Base-by-base conservation (phyloP, 2,329 filamentous ascomycete genomes). In the Lachnellula suecica region DNA sequence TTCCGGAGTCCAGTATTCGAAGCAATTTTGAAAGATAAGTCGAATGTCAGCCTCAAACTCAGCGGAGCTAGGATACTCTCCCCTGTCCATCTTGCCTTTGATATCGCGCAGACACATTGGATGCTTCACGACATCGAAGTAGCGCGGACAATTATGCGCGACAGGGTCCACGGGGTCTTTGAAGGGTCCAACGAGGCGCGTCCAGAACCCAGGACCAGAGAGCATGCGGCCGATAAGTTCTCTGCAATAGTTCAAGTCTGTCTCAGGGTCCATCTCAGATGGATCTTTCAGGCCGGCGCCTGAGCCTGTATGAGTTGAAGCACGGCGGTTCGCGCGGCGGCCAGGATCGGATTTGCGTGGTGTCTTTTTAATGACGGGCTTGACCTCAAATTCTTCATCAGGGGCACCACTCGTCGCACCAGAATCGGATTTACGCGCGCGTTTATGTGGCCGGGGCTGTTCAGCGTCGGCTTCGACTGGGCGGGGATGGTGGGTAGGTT, bases 171-270 rank as follows among this genome's bases (percentile, higher is more conserved):
- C 82, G 0, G 82, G 77, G 22, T 84, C 76, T 41, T 76, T 77
- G 67, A 86, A 85, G 0, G 81, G 80, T 0, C 81, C 81, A 3
- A 85, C 82, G 0, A 85, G 73, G n/a, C 82, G 79, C 0, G 83
- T 85, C 83, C 83, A 86, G 65, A 83, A 85, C 6, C 83, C 82
- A 54, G 83, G 82, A 0, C 82, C 82, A 2, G 79, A 82, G 0
- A 85, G 70, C 83, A 86, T 86, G 25, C 82, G 74, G 1, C 72
- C 72, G 44, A 85, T 64, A 1, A 85, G 70, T 56, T 84, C 80
- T 2, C 76, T 69, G 59, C 83, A 85, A 62, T 83, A 85, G 9
- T 74, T 74, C 17, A 85, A 66, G 63, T 83, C 84, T 52, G 74
- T 69, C 19, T 71, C 69, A 1, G 61, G 50, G 5, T 57, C 48